Percentiles rank a stretch among this genome's conserved stretches.
phyloP scores from a whole-genome alignment of 2,329 filamentous ascomycete species.

The Aspergillus spinulosporus region DNA sequence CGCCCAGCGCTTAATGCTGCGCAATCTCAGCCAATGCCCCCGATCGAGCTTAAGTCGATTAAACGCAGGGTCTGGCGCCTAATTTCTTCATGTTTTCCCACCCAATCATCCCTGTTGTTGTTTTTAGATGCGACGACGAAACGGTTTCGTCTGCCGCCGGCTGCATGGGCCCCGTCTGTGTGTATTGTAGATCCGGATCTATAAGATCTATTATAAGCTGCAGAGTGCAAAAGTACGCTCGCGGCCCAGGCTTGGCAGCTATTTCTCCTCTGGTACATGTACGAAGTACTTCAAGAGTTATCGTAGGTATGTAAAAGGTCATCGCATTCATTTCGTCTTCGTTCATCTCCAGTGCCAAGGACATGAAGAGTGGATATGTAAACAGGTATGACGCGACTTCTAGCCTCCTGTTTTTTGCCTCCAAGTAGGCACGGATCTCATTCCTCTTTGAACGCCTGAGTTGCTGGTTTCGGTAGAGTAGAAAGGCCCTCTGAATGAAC shows the following conservation, averaged over 20 bases:
- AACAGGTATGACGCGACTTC: too few species aligned
- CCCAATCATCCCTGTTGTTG: neutral
- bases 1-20: constrained; percentile 30
- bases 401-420: too few species aligned
- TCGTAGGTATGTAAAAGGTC: too few species aligned
- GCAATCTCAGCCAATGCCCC: constrained; percentile 30
- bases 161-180: neutral
- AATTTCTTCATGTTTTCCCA: neutral
- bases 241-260: neutral
- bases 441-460: too few species aligned
- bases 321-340: too few species aligned
- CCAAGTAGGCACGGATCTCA: too few species aligned
- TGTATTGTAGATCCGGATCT: neutral
- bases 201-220: neutral
- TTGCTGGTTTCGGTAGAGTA: too few species aligned
- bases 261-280: too few species aligned
- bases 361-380: too few species aligned
- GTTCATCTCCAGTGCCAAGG: too few species aligned
- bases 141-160: neutral
- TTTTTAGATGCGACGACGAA: neutral
- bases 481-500: too few species aligned
- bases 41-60: constrained; percentile 3
- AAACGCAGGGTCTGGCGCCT: constrained; percentile 16
- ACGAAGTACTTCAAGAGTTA: too few species aligned
- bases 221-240: neutral